phyloP scores from a whole-genome alignment of 441 rosid genomes.

The Erodium moschatum region DNA sequence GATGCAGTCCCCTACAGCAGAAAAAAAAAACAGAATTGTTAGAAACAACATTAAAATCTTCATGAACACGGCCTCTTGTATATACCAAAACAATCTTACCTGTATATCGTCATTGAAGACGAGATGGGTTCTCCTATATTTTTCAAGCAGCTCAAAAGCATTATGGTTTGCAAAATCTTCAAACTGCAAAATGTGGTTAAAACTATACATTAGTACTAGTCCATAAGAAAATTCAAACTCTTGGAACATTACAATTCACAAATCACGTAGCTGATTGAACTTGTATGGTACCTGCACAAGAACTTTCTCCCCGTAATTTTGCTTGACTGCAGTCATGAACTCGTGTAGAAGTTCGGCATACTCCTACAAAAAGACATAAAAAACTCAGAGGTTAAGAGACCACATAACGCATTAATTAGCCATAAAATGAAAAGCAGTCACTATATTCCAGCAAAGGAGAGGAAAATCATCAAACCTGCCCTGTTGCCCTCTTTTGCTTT shows the following conservation, averaged over 20 bases:
- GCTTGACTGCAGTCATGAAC: neutral
- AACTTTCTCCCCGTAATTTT: neutral
- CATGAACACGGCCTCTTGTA: neutral
- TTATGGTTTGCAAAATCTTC: conserved; percentile 17
- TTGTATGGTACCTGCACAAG: neutral
- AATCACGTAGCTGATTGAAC: neutral
- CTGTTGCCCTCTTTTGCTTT: neutral
- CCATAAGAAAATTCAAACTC: neutral
- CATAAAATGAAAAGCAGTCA: neutral
- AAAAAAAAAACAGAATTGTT: conserved; percentile 11
- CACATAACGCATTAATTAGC: neutral
- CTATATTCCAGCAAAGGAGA: neutral
- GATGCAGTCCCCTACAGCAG: conserved; percentile 22
- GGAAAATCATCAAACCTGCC: neutral
- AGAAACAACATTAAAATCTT: neutral
- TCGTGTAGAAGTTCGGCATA: neutral
- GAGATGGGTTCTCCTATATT: conserved; percentile 14
- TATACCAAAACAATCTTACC: neutral
- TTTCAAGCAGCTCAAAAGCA: conserved; percentile 16
- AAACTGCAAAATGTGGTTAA: conserved; percentile 5
- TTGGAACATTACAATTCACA: too few relatives aligned
- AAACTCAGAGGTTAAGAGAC: neutral
- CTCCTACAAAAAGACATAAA: neutral
- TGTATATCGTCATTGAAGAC: conserved; percentile 14
- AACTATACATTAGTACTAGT: neutral